Percentiles rank a stretch among this genome's conserved stretches.
Evolutionary conservation across 306 rosid genomes (phyloP).

Genomic region (Quercus ilex): DNA sequence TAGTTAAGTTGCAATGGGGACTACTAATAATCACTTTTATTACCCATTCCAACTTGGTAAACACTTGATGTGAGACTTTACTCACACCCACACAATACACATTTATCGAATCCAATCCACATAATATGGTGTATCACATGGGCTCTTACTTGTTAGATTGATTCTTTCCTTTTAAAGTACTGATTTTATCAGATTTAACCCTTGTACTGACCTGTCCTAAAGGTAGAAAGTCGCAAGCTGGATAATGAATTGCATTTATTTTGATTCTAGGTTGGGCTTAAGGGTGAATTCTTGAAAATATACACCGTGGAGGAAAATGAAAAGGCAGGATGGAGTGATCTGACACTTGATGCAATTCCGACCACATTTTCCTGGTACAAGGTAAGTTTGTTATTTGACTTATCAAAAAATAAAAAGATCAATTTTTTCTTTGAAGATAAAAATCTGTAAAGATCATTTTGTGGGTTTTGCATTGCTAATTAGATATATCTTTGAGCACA

Average conservation of each 20-base stretch:
- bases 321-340: conserved; percentile 61
- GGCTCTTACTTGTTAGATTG: background rate
- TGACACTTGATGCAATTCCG: conserved; percentile 51
- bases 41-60: too few species aligned
- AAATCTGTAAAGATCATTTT: conserved; percentile 3
- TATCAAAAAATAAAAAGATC: background rate
- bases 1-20: too few species aligned
- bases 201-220: background rate
- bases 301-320: conserved; percentile 53
- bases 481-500: background rate
- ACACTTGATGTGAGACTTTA: too few species aligned
- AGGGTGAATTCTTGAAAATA: conserved; percentile 64
- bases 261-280: conserved; percentile 75
- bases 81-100: too few species aligned
- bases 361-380: conserved; percentile 90
- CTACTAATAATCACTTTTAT: too few species aligned
- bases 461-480: background rate
- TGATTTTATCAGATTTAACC: conserved; percentile 13
- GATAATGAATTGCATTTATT: conserved; percentile 11
- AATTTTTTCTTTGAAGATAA: conserved; percentile 5
- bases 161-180: too few species aligned
- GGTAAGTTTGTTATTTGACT: conserved; percentile 38
- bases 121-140: background rate
- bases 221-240: background rate
- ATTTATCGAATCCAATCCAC: too few species aligned